Evolutionary conservation across 1,284 basidiomycete genomes (phyloP).

Genomic region (Cutaneotrichosporon dermatis): DNA sequence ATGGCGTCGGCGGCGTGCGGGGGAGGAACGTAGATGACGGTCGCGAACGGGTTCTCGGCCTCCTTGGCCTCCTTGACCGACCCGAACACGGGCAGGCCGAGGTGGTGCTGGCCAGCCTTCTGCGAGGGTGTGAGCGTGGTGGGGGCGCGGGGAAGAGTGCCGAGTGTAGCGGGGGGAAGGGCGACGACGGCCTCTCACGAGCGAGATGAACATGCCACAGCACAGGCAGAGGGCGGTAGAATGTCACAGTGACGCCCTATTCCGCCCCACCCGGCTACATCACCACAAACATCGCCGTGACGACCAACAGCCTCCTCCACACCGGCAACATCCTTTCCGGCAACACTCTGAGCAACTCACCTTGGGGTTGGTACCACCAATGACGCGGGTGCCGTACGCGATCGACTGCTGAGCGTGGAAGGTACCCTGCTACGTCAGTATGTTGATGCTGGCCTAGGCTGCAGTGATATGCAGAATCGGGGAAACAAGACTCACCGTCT

Average conservation of each 20-base stretch:
- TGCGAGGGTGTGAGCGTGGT: slow-evolving; percentile 17
- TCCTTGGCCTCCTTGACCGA: slow-evolving; percentile 85
- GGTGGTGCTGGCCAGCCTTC: slow-evolving; percentile 93
- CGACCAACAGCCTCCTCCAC: neutral
- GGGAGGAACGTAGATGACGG: slow-evolving; percentile 93
- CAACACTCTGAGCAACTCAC: slow-evolving; percentile 20
- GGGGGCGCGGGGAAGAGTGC: neutral
- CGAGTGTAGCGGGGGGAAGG: too few species aligned
- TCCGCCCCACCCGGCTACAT: neutral
- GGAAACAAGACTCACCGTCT: slow-evolving; percentile 65
- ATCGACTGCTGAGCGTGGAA: slow-evolving; percentile 96
- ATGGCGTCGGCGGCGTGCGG: slow-evolving; percentile 90
- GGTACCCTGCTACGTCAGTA: slow-evolving; percentile 63
- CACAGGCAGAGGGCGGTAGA: too few species aligned
- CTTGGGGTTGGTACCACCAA: slow-evolving; percentile 94
- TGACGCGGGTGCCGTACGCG: slow-evolving; percentile 86
- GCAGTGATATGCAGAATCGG: neutral
- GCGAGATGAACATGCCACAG: too few species aligned
- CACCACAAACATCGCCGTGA: neutral
- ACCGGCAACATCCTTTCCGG: neutral
- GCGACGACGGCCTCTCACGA: too few species aligned
- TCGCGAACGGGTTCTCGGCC: slow-evolving; percentile 79
- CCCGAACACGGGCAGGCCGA: slow-evolving; percentile 93
- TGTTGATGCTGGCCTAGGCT: too few species aligned
- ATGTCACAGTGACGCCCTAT: neutral